Base-by-base conservation (phyloP, 1,284 basidiomycete genomes). In the Moniliella sp. region DNA sequence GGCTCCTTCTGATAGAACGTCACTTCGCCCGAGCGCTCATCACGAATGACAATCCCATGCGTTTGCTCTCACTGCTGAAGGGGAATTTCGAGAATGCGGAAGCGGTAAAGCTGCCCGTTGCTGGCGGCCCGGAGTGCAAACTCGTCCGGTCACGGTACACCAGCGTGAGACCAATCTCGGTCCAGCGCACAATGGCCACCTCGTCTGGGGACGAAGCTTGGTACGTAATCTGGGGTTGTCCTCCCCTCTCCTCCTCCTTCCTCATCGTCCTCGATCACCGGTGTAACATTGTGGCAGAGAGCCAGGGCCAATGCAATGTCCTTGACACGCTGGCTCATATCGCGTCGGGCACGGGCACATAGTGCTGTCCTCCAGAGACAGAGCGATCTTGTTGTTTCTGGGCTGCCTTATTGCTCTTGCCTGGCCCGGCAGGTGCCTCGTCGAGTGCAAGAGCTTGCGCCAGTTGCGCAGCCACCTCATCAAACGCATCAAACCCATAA, bases 161-260 rank as follows among this genome's bases (percentile, higher is more conserved):
- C 14, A 99, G 72, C 0, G 77, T 78, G 3, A 97, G 66, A 0
- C 88, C 88, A 37, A 97, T 78, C 49, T 83, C 78, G 1, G 88
- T 94, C 83, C 83, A 97, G 45, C 75, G 73, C n/a, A 99, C 88
- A 44, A 99, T 94, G 30, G 91, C 91, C 18, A 94, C 91, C 65
- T 99, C 91, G 55, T 99, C 91, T 0, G 91, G 91, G 0, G n/a
- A 94, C 0, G 84, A 88, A 0, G 91, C 91, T 67, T 99, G 88
- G 56, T 97, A 99, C 0, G 86, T 91, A 26, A 91, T n/a, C n/a
- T n/a, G n/a, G n/a, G n/a, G n/a, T n/a, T n/a, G n/a, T n/a, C n/a
- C n/a, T n/a, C n/a, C n/a, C n/a, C n/a, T n/a, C n/a, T n/a, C n/a
- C n/a, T n/a, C n/a, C n/a, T n/a, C n/a, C 21, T 23, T 7, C 21